Evolutionary conservation across 352 stramenopile species (phyloP).

Genomic region (Pythium dissotocum): DNA sequence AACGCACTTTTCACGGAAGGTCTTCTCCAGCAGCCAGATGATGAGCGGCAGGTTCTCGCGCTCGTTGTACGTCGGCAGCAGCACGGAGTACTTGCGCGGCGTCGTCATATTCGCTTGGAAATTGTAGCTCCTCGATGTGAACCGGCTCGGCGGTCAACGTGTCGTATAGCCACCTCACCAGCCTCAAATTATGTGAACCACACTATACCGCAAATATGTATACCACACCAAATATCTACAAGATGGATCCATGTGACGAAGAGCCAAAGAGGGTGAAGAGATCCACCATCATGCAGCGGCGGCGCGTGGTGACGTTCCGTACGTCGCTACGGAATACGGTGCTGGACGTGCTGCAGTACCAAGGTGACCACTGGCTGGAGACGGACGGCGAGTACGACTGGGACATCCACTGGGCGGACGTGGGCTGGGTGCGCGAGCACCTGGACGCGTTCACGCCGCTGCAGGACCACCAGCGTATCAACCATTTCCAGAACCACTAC

Average conservation of each 20-base stretch:
- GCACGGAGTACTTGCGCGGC: constrained; percentile 90
- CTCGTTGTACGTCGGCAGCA: constrained; percentile 99
- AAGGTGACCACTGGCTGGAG: constrained; percentile 64
- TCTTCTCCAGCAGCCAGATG: constrained; percentile 95
- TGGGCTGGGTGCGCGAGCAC: constrained; percentile 82
- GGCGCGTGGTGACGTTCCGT: constrained; percentile 47
- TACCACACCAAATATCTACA: not conserved
- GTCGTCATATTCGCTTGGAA: constrained; percentile 6
- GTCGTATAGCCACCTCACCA: not conserved
- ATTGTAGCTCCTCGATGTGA: not conserved
- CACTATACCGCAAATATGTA: constrained; percentile 3
- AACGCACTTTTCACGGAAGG: constrained; percentile 86
- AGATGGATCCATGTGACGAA: not conserved
- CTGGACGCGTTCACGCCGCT: constrained; percentile 63
- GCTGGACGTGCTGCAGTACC: constrained; percentile 61
- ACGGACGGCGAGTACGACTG: constrained; percentile 75
- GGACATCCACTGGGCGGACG: constrained; percentile 86
- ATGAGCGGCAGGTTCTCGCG: constrained; percentile 98
- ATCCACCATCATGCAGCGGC: not conserved
- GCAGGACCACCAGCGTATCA: constrained; percentile 81
- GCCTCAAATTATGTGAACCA: constrained; percentile 8
- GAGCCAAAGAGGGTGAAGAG: no score
- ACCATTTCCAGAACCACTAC: constrained; percentile 94
- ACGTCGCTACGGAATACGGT: constrained; percentile 80
- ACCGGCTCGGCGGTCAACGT: not conserved